These are phyloP conservation scores for Cercospora berteroae DNA, from an alignment of 2,329 filamentous ascomycete genomes.

Conservation along the genomic window DNA sequence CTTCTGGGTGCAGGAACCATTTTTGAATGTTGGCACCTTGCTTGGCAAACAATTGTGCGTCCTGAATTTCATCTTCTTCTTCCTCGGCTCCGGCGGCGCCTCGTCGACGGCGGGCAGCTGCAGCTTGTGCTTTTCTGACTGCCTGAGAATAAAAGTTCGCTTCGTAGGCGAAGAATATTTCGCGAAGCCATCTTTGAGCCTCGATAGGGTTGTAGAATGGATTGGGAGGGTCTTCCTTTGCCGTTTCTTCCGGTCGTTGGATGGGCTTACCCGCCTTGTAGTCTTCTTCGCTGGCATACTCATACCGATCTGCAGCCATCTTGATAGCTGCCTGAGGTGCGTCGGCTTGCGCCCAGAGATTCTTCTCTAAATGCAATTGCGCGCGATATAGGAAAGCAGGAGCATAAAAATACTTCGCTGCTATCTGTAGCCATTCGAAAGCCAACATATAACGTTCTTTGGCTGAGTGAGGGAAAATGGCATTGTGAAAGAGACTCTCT, in stretches of 20 bases:
- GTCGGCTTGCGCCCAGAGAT: slow-evolving; percentile 26
- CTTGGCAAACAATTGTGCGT: background rate
- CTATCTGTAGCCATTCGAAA: slow-evolving; percentile 31
- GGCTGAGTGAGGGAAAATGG: slow-evolving; percentile 31
- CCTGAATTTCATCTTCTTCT: slow-evolving; percentile 17
- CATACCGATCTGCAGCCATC: slow-evolving; percentile 29
- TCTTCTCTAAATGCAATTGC: slow-evolving; percentile 28
- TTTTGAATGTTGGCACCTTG: slow-evolving; percentile 17
- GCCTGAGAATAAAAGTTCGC: slow-evolving; percentile 11
- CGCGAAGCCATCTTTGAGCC: slow-evolving; percentile 26
- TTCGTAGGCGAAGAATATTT: slow-evolving; percentile 30
- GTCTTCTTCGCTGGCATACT: slow-evolving; percentile 27
- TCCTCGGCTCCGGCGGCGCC: background rate
- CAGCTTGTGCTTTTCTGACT: background rate
- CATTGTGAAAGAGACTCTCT: slow-evolving; percentile 31
- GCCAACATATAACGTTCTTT: slow-evolving; percentile 29
- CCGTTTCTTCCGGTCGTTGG: slow-evolving; percentile 7
- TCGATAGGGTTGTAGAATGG: slow-evolving; percentile 23
- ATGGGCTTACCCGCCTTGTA: slow-evolving; percentile 13
- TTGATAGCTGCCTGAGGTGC: slow-evolving; percentile 27
- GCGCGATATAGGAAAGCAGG: slow-evolving; percentile 32
- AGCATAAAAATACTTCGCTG: slow-evolving; percentile 26
- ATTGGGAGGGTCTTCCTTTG: slow-evolving; percentile 24
- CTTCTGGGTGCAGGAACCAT: slow-evolving; percentile 28
- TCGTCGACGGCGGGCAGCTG: background rate